Conservation (phyloP, 768 basidiomycete species). For the Aureoboletus auriporus region DNA sequence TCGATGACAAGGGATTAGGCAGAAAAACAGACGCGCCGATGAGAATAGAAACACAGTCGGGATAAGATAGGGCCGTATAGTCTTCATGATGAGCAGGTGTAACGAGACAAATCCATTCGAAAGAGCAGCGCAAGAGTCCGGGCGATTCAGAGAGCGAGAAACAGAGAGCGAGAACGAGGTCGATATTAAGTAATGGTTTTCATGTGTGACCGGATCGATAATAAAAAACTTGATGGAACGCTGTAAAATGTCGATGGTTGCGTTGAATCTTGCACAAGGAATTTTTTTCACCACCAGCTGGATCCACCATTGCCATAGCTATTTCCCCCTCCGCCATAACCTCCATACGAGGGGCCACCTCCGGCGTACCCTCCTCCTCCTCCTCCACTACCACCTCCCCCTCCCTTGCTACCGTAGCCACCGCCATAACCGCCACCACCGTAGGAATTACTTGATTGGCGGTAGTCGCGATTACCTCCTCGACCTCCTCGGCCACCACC, state of each 20-base stretch:
- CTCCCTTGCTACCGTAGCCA: too few relatives aligned
- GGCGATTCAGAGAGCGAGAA: constrained; percentile 31
- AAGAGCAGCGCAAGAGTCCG: constrained; percentile 63
- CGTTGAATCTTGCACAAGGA: constrained; percentile 6
- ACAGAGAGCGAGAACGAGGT: constrained; percentile 20
- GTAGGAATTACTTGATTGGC: constrained; percentile 25
- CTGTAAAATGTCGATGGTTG: constrained; percentile 6
- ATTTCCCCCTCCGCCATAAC: constrained; percentile 27
- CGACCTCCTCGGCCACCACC: constrained; percentile 34
- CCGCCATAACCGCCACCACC: constrained; percentile 30
- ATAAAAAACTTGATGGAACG: constrained; percentile 12
- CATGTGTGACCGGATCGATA: constrained; percentile 18
- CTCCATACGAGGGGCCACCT: constrained; percentile 26
- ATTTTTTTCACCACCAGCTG: constrained; percentile 47
- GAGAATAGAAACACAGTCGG: constrained; percentile 37
- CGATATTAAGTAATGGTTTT: constrained; percentile 22
- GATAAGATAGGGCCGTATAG: constrained; percentile 40
- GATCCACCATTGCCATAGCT: constrained; percentile 31
- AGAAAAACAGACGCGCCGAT: constrained; percentile 27
- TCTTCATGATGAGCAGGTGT: constrained; percentile 46
- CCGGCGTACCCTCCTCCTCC: constrained; percentile 24
- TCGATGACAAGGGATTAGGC: constrained; percentile 5
- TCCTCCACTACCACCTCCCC: too few relatives aligned
- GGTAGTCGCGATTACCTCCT: constrained; percentile 35
- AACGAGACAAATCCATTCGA: constrained; percentile 54